Conservation (phyloP, 768 basidiomycete species). For the Hericium erinaceus region DNA sequence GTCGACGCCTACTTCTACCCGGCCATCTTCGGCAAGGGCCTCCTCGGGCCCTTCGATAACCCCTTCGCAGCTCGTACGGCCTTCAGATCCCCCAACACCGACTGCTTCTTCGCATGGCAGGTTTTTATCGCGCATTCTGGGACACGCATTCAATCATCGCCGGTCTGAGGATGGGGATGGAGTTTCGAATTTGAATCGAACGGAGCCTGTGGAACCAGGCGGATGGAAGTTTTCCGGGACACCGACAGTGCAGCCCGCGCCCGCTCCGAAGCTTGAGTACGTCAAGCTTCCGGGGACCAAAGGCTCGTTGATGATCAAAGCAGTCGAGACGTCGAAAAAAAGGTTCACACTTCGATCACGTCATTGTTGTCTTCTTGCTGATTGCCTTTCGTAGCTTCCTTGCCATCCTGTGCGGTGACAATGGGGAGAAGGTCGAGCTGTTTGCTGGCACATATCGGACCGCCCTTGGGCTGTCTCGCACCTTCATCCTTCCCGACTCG, state of each 20-base stretch:
- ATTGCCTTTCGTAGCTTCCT: constrained; percentile 53
- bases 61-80: not conserved
- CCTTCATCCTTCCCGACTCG: constrained; percentile 87
- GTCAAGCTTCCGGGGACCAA: constrained; percentile 90
- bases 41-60: not conserved
- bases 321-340: constrained; percentile 84
- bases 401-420: constrained; percentile 87
- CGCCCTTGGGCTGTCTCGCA: constrained; percentile 85
- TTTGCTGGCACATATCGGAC: constrained; percentile 88
- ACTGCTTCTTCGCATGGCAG: constrained; percentile 39
- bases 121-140: constrained; percentile 64
- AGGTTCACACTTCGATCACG: constrained; percentile 38
- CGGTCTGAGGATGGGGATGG: constrained; percentile 46
- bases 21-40: constrained; percentile 1
- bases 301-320: constrained; percentile 72
- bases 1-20: constrained; percentile 8
- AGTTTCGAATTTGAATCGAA: constrained; percentile 22
- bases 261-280: constrained; percentile 82
- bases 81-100: constrained; percentile 18
- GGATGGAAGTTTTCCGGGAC: constrained; percentile 25
- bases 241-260: constrained; percentile 36
- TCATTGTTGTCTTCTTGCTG: not conserved
- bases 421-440: constrained; percentile 87
- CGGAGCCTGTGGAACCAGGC: constrained; percentile 31
- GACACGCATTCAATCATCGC: constrained; percentile 50